Conservation (phyloP, 2,329 filamentous ascomycete genomes). For the Phialophora macrospora region DNA sequence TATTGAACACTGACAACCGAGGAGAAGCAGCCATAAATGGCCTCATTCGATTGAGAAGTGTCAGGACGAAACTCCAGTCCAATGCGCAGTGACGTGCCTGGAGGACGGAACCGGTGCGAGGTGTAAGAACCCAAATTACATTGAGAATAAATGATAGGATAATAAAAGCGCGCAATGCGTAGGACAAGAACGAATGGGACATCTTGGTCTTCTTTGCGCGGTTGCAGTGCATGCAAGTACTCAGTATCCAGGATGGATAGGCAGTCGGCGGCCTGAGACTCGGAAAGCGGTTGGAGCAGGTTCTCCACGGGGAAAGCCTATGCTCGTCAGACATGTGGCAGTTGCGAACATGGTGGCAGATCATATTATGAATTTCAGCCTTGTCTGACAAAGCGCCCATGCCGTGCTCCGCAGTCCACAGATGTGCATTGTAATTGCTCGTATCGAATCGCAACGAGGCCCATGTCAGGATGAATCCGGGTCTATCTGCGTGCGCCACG, state of each 20-base stretch:
- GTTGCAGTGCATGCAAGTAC: neutral
- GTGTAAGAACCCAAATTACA: constrained; percentile 4
- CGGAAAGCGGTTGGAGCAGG: neutral
- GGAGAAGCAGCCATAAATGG: neutral
- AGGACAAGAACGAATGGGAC: neutral
- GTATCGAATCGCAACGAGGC: neutral
- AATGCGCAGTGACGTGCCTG: constrained; percentile 9
- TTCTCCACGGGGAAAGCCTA: neutral
- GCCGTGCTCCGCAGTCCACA: neutral
- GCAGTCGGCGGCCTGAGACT: neutral
- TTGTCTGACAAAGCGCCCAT: neutral
- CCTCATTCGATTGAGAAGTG: neutral
- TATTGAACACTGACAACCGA: neutral
- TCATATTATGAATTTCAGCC: neutral
- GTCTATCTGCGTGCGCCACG: neutral
- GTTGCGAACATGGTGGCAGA: neutral
- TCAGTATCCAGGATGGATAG: neutral
- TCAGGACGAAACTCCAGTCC: neutral
- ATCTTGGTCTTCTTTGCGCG: neutral
- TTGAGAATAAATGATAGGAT: constrained; percentile 1
- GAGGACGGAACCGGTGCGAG: neutral
- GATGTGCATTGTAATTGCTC: constrained; percentile 5
- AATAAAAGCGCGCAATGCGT: constrained; percentile 11
- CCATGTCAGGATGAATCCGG: neutral
- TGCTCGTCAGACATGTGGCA: neutral